Conservation (phyloP, 2,329 filamentous ascomycete genomes). For the Xylariales sp. region DNA sequence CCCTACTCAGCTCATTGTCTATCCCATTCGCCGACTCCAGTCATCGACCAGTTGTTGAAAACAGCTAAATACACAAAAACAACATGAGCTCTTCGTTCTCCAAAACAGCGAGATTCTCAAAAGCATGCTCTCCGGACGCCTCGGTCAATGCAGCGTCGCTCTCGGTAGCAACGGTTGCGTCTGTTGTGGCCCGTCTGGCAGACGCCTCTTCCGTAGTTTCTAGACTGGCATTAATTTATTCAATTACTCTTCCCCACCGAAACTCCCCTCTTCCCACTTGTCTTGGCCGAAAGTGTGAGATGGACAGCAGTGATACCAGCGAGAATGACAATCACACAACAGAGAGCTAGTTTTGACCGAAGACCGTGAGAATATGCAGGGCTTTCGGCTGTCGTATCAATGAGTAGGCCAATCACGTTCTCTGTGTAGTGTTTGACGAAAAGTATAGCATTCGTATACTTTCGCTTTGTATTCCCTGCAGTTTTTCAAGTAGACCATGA, state of each 20-base stretch:
- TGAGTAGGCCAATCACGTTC: constrained; percentile 61
- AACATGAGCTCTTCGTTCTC: constrained; percentile 62
- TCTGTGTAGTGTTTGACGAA: constrained; percentile 63
- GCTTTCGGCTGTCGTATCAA: constrained; percentile 57
- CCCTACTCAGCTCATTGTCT: too few species aligned
- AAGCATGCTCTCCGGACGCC: constrained; percentile 40
- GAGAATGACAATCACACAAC: constrained; percentile 53
- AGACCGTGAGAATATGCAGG: constrained; percentile 54
- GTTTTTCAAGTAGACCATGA: constrained; percentile 60
- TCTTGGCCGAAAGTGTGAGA: constrained; percentile 15
- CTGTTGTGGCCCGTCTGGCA: constrained; percentile 26
- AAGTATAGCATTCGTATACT: constrained; percentile 58
- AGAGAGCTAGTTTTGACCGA: constrained; percentile 55
- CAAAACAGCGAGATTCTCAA: constrained; percentile 56
- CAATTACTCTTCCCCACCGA: constrained; percentile 55
- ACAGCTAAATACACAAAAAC: constrained; percentile 28
- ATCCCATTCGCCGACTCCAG: too few species aligned
- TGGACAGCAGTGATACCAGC: constrained; percentile 28
- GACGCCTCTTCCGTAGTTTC: constrained; percentile 40
- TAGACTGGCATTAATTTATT: constrained; percentile 56
- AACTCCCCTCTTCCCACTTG: constrained; percentile 33
- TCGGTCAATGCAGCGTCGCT: constrained; percentile 19
- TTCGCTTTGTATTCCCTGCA: constrained; percentile 66
- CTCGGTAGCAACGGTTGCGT: constrained; percentile 15
- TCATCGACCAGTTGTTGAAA: too few species aligned